phyloP scores from a whole-genome alignment of 257 asterid species.

The Rubia yunnanensis region DNA sequence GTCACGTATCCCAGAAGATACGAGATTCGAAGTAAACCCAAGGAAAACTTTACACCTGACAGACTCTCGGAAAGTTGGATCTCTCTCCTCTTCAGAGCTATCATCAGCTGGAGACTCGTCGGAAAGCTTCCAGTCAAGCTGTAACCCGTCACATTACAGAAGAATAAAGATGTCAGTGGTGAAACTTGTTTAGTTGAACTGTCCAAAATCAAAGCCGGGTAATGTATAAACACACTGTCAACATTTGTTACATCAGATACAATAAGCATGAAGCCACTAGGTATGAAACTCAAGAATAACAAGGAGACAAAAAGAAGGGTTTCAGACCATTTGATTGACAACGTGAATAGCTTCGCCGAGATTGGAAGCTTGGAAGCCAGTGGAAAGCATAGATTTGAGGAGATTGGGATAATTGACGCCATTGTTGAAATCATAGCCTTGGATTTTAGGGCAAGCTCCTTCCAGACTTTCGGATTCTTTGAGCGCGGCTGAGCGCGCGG shows the following conservation, averaged over 20 bases:
- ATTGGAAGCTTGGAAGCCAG: slow-evolving; percentile 95
- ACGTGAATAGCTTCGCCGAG: slow-evolving; percentile 85
- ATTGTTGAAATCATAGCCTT: slow-evolving; percentile 79
- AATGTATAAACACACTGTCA: background rate
- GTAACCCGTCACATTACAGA: slow-evolving; percentile 26
- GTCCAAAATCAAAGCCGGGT: too few relatives aligned
- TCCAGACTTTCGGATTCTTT: slow-evolving; percentile 63
- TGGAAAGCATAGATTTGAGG: slow-evolving; percentile 57
- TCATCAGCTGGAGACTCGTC: slow-evolving; percentile 55
- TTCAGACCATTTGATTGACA: slow-evolving; percentile 70
- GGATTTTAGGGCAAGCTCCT: slow-evolving; percentile 40
- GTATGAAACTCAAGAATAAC: background rate
- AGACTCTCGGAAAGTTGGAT: slow-evolving; percentile 49
- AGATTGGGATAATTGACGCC: slow-evolving; percentile 66
- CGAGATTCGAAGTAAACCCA: slow-evolving; percentile 86
- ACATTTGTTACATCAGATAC: background rate
- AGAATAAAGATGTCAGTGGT: background rate
- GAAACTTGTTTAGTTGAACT: background rate
- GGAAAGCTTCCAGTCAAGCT: slow-evolving; percentile 95
- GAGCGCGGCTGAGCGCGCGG: slow-evolving; percentile 46
- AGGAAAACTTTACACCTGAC: slow-evolving; percentile 79
- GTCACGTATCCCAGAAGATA: slow-evolving; percentile 89
- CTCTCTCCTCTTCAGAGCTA: slow-evolving; percentile 59
- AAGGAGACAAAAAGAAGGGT: background rate
- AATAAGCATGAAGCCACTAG: background rate